These are phyloP conservation scores for Phaeomoniella chlamydospora DNA, from an alignment of 2,329 filamentous ascomycete genomes.

Conservation along the genomic window DNA sequence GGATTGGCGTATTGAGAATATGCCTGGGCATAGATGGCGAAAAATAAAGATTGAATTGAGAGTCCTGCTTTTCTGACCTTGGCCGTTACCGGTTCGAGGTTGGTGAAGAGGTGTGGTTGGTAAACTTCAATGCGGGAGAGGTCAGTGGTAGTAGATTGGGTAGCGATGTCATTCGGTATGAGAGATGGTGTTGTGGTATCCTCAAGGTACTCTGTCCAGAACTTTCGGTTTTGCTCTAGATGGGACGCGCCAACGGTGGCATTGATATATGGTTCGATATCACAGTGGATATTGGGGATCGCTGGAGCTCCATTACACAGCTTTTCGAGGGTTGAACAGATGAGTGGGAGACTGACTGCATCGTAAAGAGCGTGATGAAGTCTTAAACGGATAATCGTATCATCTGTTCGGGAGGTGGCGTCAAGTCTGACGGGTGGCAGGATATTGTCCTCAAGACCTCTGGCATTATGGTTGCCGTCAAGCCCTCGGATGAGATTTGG, in stretches of 20 bases:
- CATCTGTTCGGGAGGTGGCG: constrained; percentile 14
- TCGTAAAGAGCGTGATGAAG: constrained; percentile 88
- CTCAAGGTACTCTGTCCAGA: constrained; percentile 27
- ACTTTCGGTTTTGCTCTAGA: constrained; percentile 20
- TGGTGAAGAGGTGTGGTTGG: constrained; percentile 29
- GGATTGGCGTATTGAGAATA: constrained; percentile 16
- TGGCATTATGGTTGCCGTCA: constrained; percentile 5
- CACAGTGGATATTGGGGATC: constrained; percentile 9
- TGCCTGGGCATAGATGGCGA: constrained; percentile 52
- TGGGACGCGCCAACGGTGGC: constrained; percentile 4
- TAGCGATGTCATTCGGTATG: constrained; percentile 2
- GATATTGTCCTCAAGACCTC: background rate
- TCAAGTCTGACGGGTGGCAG: constrained; percentile 19
- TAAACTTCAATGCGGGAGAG: constrained; percentile 26
- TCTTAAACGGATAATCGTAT: constrained; percentile 31
- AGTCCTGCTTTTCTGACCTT: constrained; percentile 39
- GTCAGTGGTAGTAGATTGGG: constrained; percentile 3
- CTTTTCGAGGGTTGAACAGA: constrained; percentile 40
- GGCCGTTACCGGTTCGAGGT: constrained; percentile 24
- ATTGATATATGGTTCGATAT: constrained; percentile 9
- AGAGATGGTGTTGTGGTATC: constrained; percentile 2
- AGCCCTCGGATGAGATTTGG: constrained; percentile 18
- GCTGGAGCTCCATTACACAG: constrained; percentile 20
- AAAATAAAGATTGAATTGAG: constrained; percentile 59
- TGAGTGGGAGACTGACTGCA: constrained; percentile 56